phyloP scores from a whole-genome alignment of 2,329 filamentous ascomycete genomes.

The Epichloe brachyelytri region DNA sequence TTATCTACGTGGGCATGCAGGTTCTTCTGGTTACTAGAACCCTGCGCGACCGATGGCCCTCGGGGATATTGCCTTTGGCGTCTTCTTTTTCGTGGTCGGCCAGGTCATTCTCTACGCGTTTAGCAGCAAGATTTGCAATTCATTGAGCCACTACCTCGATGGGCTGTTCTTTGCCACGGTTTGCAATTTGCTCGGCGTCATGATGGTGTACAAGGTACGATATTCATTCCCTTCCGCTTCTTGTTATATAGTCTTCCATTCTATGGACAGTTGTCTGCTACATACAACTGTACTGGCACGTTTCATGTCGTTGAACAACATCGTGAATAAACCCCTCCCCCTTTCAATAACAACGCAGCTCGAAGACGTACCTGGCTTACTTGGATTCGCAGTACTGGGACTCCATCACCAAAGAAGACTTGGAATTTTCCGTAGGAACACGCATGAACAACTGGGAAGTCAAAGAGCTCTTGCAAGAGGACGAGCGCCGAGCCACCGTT shows the following conservation, averaged over 20 bases:
- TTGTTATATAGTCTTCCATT: background rate
- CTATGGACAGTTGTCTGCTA: no score
- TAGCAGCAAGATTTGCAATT: constrained; percentile 70
- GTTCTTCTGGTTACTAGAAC: constrained; percentile 79
- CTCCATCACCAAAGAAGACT: constrained; percentile 93
- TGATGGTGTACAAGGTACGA: constrained; percentile 97
- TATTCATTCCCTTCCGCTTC: background rate
- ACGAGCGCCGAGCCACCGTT: constrained; percentile 60
- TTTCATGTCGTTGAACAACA: no score
- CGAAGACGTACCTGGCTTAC: background rate
- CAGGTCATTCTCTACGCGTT: constrained; percentile 91
- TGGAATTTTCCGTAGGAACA: constrained; percentile 93
- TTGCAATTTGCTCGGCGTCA: constrained; percentile 86
- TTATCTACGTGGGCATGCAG: constrained; percentile 80
- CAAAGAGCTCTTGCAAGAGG: constrained; percentile 76
- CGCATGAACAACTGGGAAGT: constrained; percentile 98
- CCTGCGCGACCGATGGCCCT: constrained; percentile 92
- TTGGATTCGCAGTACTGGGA: constrained; percentile 74
- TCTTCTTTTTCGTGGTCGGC: constrained; percentile 82
- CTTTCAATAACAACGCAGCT: background rate
- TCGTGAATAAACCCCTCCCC: no score
- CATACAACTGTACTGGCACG: no score
- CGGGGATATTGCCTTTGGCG: constrained; percentile 78
- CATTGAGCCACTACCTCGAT: constrained; percentile 83
- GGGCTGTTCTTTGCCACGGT: constrained; percentile 89